Evolutionary conservation across 2,329 filamentous ascomycete genomes (phyloP), one percentile per base, ranked within the genome.

Genomic region (Fusarium pseudograminearum): DNA sequence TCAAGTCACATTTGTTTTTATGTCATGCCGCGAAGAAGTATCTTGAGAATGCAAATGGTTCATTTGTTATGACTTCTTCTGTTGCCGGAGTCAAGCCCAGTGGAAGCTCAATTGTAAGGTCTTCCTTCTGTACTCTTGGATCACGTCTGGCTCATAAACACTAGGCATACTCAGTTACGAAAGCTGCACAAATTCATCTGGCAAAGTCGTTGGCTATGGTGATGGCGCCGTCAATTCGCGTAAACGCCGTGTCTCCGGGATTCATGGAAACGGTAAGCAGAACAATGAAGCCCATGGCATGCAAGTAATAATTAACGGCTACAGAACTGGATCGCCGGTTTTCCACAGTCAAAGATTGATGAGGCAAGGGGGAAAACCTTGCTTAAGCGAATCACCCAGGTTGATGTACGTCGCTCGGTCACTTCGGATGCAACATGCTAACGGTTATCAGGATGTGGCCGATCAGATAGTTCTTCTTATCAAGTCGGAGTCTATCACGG

Each of bases 1-100:
- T 64, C 22, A 64, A 64, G 6, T 64, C 61, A 1, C 61, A 64
- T 1, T 4, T 64, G 9, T 64, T 64, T 3, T 59, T 64, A 12
- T 44, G 50, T 0, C 61, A 64, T 26, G 59, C 61, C 7, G 50
- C 33, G 2, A 64, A 8, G 28, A 40, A 50, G 0, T 10, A 58
- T 18, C 11, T 64, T 3, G 33, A 58, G 6, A 15, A 45, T 1
- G 44, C 59, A 3, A 40, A 45, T 1, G 61, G 61, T 3, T 51
- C 59, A 4, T 64, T 64, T 40, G 31, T 64, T 0, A 40, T 64
- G 59, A 64, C 59, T 1, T 47, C 61, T 4, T 64, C 61, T 12
- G 51, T 64, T 1, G 61, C 61, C 0, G 61, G 59, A 2, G 59
- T 64, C 0, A 64, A 64, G 4, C 61, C 61, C 3, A 64, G 59